These are phyloP conservation scores for Saccharomycopsis fodiens DNA, from an alignment of 805 yeast genomes.

Conservation along the genomic window DNA sequence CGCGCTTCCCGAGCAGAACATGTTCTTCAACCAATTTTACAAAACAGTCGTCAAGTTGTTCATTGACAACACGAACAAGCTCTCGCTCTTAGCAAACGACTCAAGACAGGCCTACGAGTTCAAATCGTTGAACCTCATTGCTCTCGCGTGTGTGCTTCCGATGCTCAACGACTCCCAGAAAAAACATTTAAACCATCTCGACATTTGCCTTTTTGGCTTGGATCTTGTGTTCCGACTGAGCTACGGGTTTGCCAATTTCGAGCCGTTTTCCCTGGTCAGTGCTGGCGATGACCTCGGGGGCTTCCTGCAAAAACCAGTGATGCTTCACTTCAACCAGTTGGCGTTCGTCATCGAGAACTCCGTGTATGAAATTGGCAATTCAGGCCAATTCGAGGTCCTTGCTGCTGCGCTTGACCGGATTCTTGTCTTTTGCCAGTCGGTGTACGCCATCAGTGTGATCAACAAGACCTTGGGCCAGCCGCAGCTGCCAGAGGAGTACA, in stretches of 20 bases:
- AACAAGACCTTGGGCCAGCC: background rate
- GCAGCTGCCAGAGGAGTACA: background rate
- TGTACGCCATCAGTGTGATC: background rate
- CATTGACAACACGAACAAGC: constrained; percentile 4
- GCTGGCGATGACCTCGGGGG: background rate
- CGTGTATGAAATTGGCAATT: background rate
- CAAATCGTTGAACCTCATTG: constrained; percentile 12
- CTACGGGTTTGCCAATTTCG: constrained; percentile 6
- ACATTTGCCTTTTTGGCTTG: constrained; percentile 5
- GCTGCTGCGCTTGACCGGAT: background rate
- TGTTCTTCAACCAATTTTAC: constrained; percentile 14
- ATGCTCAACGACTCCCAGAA: constrained; percentile 2
- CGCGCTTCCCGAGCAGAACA: constrained; percentile 6
- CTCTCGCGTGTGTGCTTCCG: constrained; percentile 11
- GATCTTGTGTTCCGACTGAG: constrained; percentile 6
- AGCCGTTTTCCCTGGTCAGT: background rate
- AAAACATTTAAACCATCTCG: background rate
- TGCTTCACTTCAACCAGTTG: constrained; percentile 7
- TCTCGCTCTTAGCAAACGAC: background rate
- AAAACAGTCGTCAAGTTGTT: constrained; percentile 2
- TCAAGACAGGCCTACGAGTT: background rate
- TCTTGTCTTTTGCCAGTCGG: background rate
- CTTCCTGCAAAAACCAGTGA: constrained; percentile 5
- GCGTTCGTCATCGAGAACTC: constrained; percentile 8
- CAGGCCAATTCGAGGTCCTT: background rate